phyloP scores from a whole-genome alignment of 768 basidiomycete genomes.

The Russula sp. region DNA sequence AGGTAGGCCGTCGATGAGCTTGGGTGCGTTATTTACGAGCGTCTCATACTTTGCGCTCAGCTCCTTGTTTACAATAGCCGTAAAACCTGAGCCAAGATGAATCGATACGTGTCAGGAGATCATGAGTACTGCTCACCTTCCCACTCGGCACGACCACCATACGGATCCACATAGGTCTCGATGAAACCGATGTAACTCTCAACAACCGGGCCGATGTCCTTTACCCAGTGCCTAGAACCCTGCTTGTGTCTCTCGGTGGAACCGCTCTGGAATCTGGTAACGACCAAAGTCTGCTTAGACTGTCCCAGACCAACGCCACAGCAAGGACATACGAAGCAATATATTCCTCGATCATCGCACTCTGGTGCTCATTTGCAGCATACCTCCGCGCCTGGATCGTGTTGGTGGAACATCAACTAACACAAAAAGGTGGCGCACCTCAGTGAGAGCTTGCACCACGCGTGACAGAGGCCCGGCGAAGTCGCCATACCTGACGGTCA shows the following conservation, averaged over 20 bases:
- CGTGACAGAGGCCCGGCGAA: constrained; percentile 50
- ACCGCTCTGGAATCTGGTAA: constrained; percentile 61
- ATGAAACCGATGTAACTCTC: constrained; percentile 85
- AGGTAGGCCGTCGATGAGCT: constrained; percentile 72
- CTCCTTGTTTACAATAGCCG: constrained; percentile 80
- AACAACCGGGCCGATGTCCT: constrained; percentile 80
- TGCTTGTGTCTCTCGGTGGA: constrained; percentile 75
- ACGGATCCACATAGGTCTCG: constrained; percentile 78
- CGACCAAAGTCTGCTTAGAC: background rate
- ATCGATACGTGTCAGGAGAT: background rate
- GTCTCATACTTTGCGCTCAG: constrained; percentile 75
- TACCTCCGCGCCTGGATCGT: constrained; percentile 57
- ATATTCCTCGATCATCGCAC: constrained; percentile 68
- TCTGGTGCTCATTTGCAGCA: constrained; percentile 65
- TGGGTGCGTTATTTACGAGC: constrained; percentile 68
- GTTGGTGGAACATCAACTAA: background rate
- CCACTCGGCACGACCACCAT: constrained; percentile 89
- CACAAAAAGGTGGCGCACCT: constrained; percentile 35
- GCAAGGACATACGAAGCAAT: constrained; percentile 54
- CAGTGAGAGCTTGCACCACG: constrained; percentile 46
- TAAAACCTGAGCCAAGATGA: constrained; percentile 53
- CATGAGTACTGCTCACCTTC: constrained; percentile 46
- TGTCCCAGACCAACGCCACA: background rate
- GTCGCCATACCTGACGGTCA: constrained; percentile 73
- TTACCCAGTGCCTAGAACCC: constrained; percentile 75